These are phyloP conservation scores for Aeminium ludgeri DNA, from an alignment of 495 filamentous ascomycete species.

Conservation along the genomic window DNA sequence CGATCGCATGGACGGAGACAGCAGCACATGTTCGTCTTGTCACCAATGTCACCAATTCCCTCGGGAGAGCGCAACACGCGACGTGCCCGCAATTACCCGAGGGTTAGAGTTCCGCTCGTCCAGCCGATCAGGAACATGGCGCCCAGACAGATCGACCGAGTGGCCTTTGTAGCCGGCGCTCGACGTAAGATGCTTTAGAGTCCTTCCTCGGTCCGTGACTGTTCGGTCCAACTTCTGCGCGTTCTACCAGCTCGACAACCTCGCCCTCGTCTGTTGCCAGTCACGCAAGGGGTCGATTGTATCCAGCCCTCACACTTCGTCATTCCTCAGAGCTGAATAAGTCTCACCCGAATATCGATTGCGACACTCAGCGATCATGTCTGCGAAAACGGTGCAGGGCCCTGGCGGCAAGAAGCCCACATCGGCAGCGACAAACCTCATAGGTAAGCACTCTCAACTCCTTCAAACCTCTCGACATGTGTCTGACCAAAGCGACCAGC, in stretches of 20 bases:
- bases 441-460: conserved; percentile 42
- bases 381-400: conserved; percentile 43
- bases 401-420: conserved; percentile 60
- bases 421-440: conserved; percentile 79
- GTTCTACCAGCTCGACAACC: too few relatives aligned
- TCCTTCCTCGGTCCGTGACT: conserved; percentile 1
- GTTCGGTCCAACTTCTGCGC: too few relatives aligned
- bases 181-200: not conserved
- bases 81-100: conserved; percentile 8
- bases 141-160: conserved; percentile 3
- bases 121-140: conserved; percentile 8
- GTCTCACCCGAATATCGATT: not conserved
- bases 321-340: not conserved
- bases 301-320: not conserved
- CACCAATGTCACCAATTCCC: too few relatives aligned
- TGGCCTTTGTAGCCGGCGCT: not conserved
- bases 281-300: too few relatives aligned
- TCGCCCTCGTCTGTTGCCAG: too few relatives aligned
- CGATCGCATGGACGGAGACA: too few relatives aligned
- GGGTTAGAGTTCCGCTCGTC: conserved; percentile 14
- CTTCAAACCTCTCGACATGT: not conserved
- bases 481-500: conserved; percentile 34
- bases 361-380: conserved; percentile 31
- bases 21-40: too few relatives aligned
- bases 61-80: too few relatives aligned